phyloP scores from a whole-genome alignment of 768 basidiomycete species.

The Dentipellis sp. region DNA sequence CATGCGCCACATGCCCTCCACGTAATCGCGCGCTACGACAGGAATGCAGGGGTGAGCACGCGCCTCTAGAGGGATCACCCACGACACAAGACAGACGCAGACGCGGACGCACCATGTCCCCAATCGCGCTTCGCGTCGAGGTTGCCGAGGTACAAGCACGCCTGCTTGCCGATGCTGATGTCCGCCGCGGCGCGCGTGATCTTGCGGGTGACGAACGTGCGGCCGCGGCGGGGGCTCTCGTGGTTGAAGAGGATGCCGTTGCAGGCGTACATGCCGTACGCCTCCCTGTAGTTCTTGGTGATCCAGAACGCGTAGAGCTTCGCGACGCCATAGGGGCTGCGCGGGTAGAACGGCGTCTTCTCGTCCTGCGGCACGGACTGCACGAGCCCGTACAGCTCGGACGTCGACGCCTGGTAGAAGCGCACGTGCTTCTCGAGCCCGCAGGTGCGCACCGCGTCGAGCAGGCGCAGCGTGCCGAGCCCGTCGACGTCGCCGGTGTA shows the following conservation, averaged over 20 bases:
- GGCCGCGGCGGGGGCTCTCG: constrained; percentile 88
- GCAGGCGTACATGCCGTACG: constrained; percentile 94
- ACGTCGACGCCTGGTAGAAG: constrained; percentile 97
- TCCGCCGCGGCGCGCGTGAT: constrained; percentile 90
- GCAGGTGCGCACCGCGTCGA: constrained; percentile 93
- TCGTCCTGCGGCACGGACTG: constrained; percentile 93
- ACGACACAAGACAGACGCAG: constrained; percentile 23
- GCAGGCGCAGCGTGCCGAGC: constrained; percentile 87
- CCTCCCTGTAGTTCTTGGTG: constrained; percentile 86
- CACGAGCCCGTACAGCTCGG: constrained; percentile 95
- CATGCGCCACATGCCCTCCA: constrained; percentile 98
- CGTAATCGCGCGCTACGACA: constrained; percentile 67
- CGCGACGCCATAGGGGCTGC: constrained; percentile 91
- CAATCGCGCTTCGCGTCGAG: constrained; percentile 93
- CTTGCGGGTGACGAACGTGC: constrained; percentile 95
- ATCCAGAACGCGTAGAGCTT: constrained; percentile 93
- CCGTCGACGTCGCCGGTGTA: constrained; percentile 98
- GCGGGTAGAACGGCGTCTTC: constrained; percentile 97
- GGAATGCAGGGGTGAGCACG: too few species aligned
- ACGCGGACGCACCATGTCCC: constrained; percentile 70
- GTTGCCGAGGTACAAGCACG: constrained; percentile 90
- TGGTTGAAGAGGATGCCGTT: constrained; percentile 98
- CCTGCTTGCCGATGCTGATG: constrained; percentile 81
- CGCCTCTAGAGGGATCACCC: not conserved
- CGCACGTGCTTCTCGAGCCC: constrained; percentile 88